Conservation (phyloP, 2,329 filamentous ascomycete species). For the Thielaviopsis euricoi region DNA sequence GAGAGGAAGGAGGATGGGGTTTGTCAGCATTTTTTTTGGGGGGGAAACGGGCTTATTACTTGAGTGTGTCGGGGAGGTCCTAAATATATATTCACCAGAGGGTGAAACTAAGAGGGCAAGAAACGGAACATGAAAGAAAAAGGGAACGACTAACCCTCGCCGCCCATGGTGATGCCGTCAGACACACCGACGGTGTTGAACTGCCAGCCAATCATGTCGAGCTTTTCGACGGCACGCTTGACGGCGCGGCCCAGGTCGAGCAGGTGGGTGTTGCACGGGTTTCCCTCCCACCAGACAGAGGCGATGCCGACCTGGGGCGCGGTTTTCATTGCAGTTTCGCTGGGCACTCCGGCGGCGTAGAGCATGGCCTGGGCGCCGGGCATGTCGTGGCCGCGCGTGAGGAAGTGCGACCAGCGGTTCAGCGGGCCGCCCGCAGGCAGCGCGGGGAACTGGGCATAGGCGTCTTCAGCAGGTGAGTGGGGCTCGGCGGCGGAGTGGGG, state of each 20-base stretch:
- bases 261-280: conserved; percentile 98
- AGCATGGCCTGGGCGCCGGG: conserved; percentile 96
- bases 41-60: too few relatives aligned
- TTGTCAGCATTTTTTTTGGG: too few relatives aligned
- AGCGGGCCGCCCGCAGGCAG: conserved; percentile 39
- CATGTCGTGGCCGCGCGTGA: conserved; percentile 78
- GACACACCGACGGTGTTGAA: conserved; percentile 99
- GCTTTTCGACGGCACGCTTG: conserved; percentile 62
- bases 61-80: too few relatives aligned
- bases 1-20: too few relatives aligned
- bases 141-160: conserved; percentile 45
- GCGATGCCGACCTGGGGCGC: conserved; percentile 97
- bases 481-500: too few relatives aligned
- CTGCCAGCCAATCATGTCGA: conserved; percentile 86
- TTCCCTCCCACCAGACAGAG: conserved; percentile 94
- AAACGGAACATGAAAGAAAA: conserved; percentile 58
- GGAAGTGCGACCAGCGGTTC: conserved; percentile 70
- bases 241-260: conserved; percentile 74
- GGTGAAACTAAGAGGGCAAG: too few relatives aligned
- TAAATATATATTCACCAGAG: too few relatives aligned
- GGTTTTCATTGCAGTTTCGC: conserved; percentile 77
- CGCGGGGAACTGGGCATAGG: conserved; percentile 36
- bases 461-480: conserved; percentile 16
- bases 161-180: conserved; percentile 95
- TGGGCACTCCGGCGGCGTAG: conserved; percentile 78